Percentiles rank a stretch among this genome's conserved stretches.
Evolutionary conservation across 306 rosid genomes (phyloP).

Genomic region (Dalbergia cochinchinensis): DNA sequence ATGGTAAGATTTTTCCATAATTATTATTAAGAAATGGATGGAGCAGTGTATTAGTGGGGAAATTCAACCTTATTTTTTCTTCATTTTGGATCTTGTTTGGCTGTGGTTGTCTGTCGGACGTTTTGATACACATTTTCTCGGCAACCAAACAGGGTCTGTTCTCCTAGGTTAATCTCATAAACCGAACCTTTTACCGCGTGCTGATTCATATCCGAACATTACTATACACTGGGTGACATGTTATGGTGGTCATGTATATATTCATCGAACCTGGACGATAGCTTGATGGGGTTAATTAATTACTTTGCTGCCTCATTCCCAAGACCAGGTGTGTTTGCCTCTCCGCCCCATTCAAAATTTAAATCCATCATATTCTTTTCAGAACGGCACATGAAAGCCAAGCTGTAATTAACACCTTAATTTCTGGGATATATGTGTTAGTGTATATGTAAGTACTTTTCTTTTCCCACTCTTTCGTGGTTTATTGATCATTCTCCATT

Average conservation of each 20-base stretch:
- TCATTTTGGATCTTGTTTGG: not conserved
- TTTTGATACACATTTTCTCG: constrained; percentile 15
- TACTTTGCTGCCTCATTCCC: not conserved
- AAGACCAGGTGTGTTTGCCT: not conserved
- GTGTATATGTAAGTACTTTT: not conserved
- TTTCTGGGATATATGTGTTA: constrained; percentile 26
- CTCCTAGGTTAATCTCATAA: constrained; percentile 2
- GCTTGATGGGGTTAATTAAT: not conserved
- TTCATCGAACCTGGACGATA: constrained; percentile 60
- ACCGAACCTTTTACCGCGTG: not conserved
- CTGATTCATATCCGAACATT: constrained; percentile 14
- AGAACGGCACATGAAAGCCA: constrained; percentile 53
- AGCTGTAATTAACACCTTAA: constrained; percentile 35
- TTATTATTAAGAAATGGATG: too few relatives aligned
- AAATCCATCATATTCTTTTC: constrained; percentile 32
- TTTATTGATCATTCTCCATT: not conserved
- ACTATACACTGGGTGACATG: not conserved
- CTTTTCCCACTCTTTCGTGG: not conserved
- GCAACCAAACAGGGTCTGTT: constrained; percentile 36
- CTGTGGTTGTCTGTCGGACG: constrained; percentile 21
- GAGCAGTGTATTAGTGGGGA: not conserved
- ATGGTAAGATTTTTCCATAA: too few relatives aligned
- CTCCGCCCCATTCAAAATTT: constrained; percentile 17
- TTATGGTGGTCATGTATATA: constrained; percentile 8
- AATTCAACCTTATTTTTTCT: not conserved